phyloP scores from a whole-genome alignment of 805 yeast species.

The Candida coquimbonensis region DNA sequence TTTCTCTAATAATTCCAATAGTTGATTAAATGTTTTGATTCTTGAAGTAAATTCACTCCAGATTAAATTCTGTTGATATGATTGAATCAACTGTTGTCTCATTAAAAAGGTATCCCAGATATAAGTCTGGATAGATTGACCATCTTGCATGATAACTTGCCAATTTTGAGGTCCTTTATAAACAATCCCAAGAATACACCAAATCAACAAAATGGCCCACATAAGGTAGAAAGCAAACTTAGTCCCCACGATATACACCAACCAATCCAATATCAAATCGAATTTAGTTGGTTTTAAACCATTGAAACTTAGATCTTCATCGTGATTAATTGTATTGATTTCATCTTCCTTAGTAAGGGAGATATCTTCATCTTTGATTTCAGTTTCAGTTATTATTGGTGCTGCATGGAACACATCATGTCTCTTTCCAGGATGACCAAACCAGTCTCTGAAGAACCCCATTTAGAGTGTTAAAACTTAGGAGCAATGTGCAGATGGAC shows the following conservation, averaged over 20 bases:
- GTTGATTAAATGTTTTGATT: slow-evolving; percentile 2
- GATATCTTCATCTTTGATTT: not conserved
- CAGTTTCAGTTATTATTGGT: not conserved
- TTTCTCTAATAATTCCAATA: not conserved
- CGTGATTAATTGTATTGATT: no score
- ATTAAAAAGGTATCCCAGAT: slow-evolving; percentile 8
- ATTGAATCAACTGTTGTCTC: slow-evolving; percentile 9
- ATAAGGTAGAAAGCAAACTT: slow-evolving; percentile 1
- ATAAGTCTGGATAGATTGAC: slow-evolving; percentile 8
- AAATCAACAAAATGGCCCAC: slow-evolving; percentile 3
- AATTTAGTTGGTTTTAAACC: slow-evolving; percentile 7
- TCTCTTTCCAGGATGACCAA: not conserved
- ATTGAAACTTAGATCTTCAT: slow-evolving; percentile 5
- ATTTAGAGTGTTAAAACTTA: not conserved
- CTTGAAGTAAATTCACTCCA: slow-evolving; percentile 8
- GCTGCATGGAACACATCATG: not conserved
- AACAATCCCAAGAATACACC: slow-evolving; percentile 4
- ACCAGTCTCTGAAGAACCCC: not conserved
- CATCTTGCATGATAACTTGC: slow-evolving; percentile 8
- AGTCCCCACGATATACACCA: slow-evolving; percentile 7
- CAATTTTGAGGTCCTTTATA: slow-evolving; percentile 3
- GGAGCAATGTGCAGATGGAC: no score
- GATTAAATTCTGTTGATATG: slow-evolving; percentile 5
- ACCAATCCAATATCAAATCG: slow-evolving; percentile 6
- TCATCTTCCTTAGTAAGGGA: no score